phyloP scores from a whole-genome alignment of 495 filamentous ascomycete genomes.

The Melanomma pulvis-pyrius region DNA sequence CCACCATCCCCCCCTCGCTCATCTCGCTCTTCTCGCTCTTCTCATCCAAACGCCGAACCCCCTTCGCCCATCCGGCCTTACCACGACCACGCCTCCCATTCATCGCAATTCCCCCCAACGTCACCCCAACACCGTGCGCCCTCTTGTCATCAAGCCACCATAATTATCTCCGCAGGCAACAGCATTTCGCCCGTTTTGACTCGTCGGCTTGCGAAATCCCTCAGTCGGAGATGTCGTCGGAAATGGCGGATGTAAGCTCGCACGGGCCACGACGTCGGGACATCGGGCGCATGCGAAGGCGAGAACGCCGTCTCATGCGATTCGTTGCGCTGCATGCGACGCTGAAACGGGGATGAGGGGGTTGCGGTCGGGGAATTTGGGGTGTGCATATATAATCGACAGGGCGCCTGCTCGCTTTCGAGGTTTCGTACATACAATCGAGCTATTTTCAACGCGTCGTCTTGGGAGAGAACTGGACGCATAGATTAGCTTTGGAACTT shows the following conservation, averaged over 20 bases:
- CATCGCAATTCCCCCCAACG: too few species aligned
- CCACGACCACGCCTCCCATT: too few species aligned
- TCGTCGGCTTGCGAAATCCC: neutral
- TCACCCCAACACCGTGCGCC: constrained; percentile 5
- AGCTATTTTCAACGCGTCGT: neutral
- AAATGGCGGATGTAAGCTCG: neutral
- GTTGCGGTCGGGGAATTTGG: neutral
- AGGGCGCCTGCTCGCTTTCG: neutral
- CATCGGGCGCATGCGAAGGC: neutral
- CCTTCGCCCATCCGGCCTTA: too few species aligned
- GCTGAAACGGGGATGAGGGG: neutral
- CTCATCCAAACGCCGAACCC: too few species aligned
- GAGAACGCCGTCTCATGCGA: neutral
- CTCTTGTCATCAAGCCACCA: neutral
- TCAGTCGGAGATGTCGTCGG: neutral
- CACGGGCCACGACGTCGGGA: neutral
- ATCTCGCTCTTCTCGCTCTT: too few species aligned
- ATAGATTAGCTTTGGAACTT: neutral
- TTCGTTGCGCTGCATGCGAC: neutral
- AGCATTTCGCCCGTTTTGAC: neutral
- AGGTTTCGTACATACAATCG: neutral
- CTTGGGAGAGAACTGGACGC: neutral
- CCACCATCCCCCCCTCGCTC: too few species aligned
- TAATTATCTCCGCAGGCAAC: neutral
- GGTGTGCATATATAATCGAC: neutral